Conservation (phyloP, 2,329 filamentous ascomycete species). For the Ascochyta clinopodiicola region DNA sequence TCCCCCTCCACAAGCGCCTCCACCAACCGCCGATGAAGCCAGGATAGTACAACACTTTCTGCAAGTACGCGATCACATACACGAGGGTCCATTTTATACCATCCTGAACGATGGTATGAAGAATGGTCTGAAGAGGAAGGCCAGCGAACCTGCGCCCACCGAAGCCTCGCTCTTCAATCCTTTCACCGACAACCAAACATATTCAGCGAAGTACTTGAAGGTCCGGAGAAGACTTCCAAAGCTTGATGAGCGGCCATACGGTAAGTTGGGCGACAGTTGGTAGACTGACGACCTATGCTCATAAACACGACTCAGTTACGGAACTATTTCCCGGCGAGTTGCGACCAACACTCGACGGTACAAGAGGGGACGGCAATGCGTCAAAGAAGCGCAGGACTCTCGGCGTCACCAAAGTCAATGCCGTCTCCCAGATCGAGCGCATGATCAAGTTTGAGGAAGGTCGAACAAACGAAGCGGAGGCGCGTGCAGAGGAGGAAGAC, state of each 20-base stretch:
- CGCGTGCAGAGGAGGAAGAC: constrained; percentile 51
- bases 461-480: constrained; percentile 53
- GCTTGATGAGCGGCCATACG: constrained; percentile 61
- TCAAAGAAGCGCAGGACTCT: constrained; percentile 44
- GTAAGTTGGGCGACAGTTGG: constrained; percentile 48
- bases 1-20: constrained; percentile 46
- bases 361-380: constrained; percentile 23
- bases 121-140: constrained; percentile 49
- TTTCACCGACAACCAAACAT: constrained; percentile 67
- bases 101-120: constrained; percentile 58
- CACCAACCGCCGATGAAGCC: constrained; percentile 55
- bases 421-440: constrained; percentile 47
- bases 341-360: constrained; percentile 59
- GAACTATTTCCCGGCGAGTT: constrained; percentile 66
- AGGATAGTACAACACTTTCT: constrained; percentile 59
- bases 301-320: constrained; percentile 51
- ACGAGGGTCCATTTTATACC: constrained; percentile 67
- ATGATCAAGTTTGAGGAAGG: constrained; percentile 54
- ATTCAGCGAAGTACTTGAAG: constrained; percentile 64
- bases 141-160: constrained; percentile 47
- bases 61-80: constrained; percentile 60
- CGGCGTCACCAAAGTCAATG: constrained; percentile 41
- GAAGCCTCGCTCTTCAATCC: constrained; percentile 59
- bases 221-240: constrained; percentile 63
- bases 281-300: constrained; percentile 1